These are phyloP conservation scores for Tephrocybe sp. DNA, from an alignment of 768 basidiomycete species.

Conservation along the genomic window DNA sequence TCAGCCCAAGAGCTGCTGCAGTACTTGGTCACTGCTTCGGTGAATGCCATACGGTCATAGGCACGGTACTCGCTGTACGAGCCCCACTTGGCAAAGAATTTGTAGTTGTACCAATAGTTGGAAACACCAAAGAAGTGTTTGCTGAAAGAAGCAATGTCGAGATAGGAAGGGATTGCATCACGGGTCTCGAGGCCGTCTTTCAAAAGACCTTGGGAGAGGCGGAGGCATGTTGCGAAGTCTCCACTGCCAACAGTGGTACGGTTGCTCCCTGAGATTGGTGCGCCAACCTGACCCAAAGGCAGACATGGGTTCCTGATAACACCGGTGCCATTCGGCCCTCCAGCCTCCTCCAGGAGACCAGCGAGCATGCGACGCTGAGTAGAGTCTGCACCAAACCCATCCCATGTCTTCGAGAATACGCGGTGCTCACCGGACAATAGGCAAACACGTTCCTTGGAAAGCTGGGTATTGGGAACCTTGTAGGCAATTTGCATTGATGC, in stretches of 20 bases:
- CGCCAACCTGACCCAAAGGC: slow-evolving; percentile 2
- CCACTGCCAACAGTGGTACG: slow-evolving; percentile 9
- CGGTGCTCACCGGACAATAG: slow-evolving; percentile 10
- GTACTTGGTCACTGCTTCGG: background rate
- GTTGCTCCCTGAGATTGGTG: background rate
- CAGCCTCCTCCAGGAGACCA: slow-evolving; percentile 3
- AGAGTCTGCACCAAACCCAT: slow-evolving; percentile 10
- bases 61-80: slow-evolving; percentile 3
- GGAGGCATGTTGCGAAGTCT: slow-evolving; percentile 11
- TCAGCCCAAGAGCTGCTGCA: slow-evolving; percentile 2
- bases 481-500: slow-evolving; percentile 15
- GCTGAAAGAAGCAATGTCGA: too few relatives aligned
- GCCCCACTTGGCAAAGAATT: slow-evolving; percentile 16
- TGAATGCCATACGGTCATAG: background rate
- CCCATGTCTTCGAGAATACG: slow-evolving; percentile 10
- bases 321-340: background rate
- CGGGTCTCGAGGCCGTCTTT: slow-evolving; percentile 6
- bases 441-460: slow-evolving; percentile 6
- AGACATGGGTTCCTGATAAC: slow-evolving; percentile 10
- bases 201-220: background rate
- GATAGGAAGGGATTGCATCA: slow-evolving; percentile 12
- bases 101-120: too few relatives aligned
- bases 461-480: slow-evolving; percentile 4
- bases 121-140: too few relatives aligned
- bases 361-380: slow-evolving; percentile 1